These are phyloP conservation scores for Fragilaria radians DNA, from an alignment of 108 stramenopile genomes.

Conservation along the genomic window DNA sequence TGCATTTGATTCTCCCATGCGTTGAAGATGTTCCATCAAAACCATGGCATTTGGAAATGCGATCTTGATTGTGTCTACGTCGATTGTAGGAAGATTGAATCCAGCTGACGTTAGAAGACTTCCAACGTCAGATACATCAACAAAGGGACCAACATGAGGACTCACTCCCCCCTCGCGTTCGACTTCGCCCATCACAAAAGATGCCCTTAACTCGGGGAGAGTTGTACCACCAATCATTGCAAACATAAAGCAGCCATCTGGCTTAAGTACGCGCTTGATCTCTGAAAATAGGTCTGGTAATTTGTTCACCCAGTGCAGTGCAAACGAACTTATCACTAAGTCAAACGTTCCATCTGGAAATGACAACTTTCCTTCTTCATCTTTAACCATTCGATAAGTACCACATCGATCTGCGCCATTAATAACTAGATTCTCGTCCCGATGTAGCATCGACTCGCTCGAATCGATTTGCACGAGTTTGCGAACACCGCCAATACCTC, in stretches of 20 bases:
- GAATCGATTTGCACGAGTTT: slow-evolving; percentile 79
- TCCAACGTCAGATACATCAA: slow-evolving; percentile 89
- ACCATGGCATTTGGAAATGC: slow-evolving; percentile 85
- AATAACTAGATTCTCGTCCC: slow-evolving; percentile 26
- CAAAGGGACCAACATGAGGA: slow-evolving; percentile 90
- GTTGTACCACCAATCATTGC: slow-evolving; percentile 93
- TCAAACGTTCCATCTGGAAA: slow-evolving; percentile 95
- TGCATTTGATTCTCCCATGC: slow-evolving; percentile 95
- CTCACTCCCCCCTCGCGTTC: slow-evolving; percentile 91
- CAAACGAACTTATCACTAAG: slow-evolving; percentile 78
- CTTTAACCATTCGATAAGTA: slow-evolving; percentile 52
- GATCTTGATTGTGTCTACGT: slow-evolving; percentile 87
- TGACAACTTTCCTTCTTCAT: slow-evolving; percentile 64
- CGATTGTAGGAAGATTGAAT: slow-evolving; percentile 90
- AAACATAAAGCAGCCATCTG: slow-evolving; percentile 95
- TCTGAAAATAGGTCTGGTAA: slow-evolving; percentile 73
- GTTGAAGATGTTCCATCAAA: slow-evolving; percentile 89
- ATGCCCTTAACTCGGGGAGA: slow-evolving; percentile 83
- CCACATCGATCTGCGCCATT: slow-evolving; percentile 29
- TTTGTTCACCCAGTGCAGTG: slow-evolving; percentile 96
- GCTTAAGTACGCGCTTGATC: slow-evolving; percentile 79
- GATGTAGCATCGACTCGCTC: slow-evolving; percentile 49
- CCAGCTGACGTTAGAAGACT: slow-evolving; percentile 82
- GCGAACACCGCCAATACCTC: slow-evolving; percentile 75
- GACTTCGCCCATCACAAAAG: slow-evolving; percentile 81